These are phyloP conservation scores for Hippophae gyantsensis DNA, from an alignment of 306 rosid genomes.

Conservation along the genomic window DNA sequence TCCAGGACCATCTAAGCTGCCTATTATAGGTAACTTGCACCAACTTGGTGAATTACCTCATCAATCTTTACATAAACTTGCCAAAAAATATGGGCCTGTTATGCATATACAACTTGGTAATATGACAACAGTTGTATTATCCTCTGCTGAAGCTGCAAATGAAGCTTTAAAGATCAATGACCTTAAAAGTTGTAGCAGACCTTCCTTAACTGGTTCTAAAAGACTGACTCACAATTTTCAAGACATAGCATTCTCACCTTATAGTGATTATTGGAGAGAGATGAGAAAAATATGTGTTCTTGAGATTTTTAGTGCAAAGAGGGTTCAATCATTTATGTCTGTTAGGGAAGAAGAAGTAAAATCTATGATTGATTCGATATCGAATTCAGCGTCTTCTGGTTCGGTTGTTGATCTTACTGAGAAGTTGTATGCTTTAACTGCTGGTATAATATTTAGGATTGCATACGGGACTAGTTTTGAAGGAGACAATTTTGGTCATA, in stretches of 20 bases:
- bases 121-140: slow-evolving; percentile 4
- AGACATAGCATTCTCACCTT: slow-evolving; percentile 37
- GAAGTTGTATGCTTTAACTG: slow-evolving; percentile 23
- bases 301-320: slow-evolving; percentile 28
- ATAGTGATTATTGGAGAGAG: slow-evolving; percentile 38
- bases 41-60: slow-evolving; percentile 25
- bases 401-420: slow-evolving; percentile 18
- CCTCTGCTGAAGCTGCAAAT: slow-evolving; percentile 16
- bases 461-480: slow-evolving; percentile 35
- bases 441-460: slow-evolving; percentile 24
- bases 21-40: slow-evolving; percentile 50
- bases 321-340: slow-evolving; percentile 14
- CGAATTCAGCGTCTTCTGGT: not conserved
- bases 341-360: slow-evolving; percentile 16
- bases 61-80: slow-evolving; percentile 21
- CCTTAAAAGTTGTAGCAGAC: slow-evolving; percentile 32
- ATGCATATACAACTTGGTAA: slow-evolving; percentile 33
- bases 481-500: slow-evolving; percentile 9
- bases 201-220: slow-evolving; percentile 4
- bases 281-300: slow-evolving; percentile 27
- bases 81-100: slow-evolving; percentile 41
- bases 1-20: slow-evolving; percentile 46
- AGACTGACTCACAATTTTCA: slow-evolving; percentile 33
- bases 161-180: slow-evolving; percentile 19
- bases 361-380: slow-evolving; percentile 9